phyloP scores from a whole-genome alignment of 768 basidiomycete genomes.

The Amanita jacksonii region DNA sequence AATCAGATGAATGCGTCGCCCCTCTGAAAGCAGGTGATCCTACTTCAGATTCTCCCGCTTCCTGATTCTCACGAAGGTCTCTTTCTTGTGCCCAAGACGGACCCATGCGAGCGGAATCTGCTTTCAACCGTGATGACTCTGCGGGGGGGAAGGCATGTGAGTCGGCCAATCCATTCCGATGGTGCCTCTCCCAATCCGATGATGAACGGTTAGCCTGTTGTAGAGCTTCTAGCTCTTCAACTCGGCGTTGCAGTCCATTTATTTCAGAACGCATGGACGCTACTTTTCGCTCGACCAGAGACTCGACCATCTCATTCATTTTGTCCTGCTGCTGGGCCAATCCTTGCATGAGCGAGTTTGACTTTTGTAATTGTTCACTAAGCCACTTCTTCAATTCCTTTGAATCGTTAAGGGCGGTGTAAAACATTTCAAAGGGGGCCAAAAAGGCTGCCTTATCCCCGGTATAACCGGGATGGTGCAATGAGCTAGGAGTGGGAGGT shows the following conservation, averaged over 20 bases:
- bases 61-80: conserved; percentile 26
- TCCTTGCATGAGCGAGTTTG: conserved; percentile 41
- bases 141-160: conserved; percentile 11
- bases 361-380: conserved; percentile 59
- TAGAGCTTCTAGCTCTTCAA: conserved; percentile 53
- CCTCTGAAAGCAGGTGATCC: conserved; percentile 31
- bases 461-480: conserved; percentile 50
- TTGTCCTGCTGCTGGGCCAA: conserved; percentile 55
- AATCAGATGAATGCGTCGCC: conserved; percentile 25
- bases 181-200: neutral
- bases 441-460: conserved; percentile 71
- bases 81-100: conserved; percentile 31
- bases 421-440: conserved; percentile 76
- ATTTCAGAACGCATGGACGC: conserved; percentile 55
- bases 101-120: conserved; percentile 25
- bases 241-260: conserved; percentile 42
- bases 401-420: conserved; percentile 75
- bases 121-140: conserved; percentile 22
- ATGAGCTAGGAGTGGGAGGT: conserved; percentile 59
- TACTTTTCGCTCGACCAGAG: conserved; percentile 51
- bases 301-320: conserved; percentile 48
- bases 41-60: conserved; percentile 26
- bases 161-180: neutral
- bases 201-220: conserved; percentile 16
- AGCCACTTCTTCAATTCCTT: conserved; percentile 74